Base-by-base conservation (phyloP, 177 flowering plant species). In the Vitis hybrid region DNA sequence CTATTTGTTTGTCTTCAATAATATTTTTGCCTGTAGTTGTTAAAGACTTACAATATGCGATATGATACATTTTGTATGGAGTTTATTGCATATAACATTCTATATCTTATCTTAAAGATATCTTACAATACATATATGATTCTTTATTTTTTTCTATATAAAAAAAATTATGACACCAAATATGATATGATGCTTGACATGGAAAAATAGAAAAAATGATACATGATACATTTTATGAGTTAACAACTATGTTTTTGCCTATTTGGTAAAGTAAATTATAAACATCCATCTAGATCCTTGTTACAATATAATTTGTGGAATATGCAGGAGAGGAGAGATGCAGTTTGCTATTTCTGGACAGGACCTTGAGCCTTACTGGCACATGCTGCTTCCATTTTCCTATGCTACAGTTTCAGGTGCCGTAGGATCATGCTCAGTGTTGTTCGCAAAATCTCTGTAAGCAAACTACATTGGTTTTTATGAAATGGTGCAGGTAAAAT, bases 381-480 rank as follows among this genome's bases (percentile, higher is more conserved):
- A 80, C 51, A 79, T 89, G 89, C 77, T 95, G 73, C 88, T 95
- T 72, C 99, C 99, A n/a, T 88, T 91, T 71, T 95, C 99, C 12
- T 95, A 90, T 83, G 97, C 99, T 64, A 70, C 80, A 49, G 99
- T 95, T 77, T 95, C 99, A 50, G 98, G 98, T 71, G 97, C 98
- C 62, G 82, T 93, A 18, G 99, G 99, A 59, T 95, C 99, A 70
- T 95, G 89, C 78, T 95, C 99, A 60, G 98, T 95, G 51, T 76
- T 95, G 80, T 95, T 95, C 85, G 99, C 99, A 59, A 95, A 95
- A 76, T 93, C 98, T 76, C 84, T 95, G 98, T 95, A 79, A 82
- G 97, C 79, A 48, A 61, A 65, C 59, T 62, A 18, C 22, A 69
- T 73, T 51, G 8, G 64, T 45, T 31, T 55, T 64, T 14, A 15